Percentiles rank a stretch among this genome's conserved stretches.
Evolutionary conservation across 1,139 yeast genomes (phyloP).

Genomic region (Geotrichum histeridarum): DNA sequence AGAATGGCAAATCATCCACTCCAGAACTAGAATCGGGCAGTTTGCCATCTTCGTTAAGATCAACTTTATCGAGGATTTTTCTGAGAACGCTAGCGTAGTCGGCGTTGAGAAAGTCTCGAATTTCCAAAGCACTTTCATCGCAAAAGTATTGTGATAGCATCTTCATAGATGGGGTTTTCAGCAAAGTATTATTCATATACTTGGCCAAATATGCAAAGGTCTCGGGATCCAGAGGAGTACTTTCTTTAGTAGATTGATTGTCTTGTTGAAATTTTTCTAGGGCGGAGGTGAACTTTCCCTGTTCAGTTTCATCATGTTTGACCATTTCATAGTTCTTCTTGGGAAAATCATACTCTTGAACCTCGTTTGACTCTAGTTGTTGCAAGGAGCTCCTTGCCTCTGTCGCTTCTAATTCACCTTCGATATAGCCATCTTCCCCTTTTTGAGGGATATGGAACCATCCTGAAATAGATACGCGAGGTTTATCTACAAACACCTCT

Average conservation of each 20-base stretch:
- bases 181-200: slow-evolving; percentile 54
- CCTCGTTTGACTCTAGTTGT: slow-evolving; percentile 69
- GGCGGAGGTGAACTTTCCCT: slow-evolving; percentile 62
- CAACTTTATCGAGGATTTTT: slow-evolving; percentile 45
- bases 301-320: not conserved
- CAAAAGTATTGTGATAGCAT: slow-evolving; percentile 50
- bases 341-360: slow-evolving; percentile 81
- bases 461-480: slow-evolving; percentile 88
- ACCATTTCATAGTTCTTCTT: slow-evolving; percentile 14
- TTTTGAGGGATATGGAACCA: slow-evolving; percentile 97
- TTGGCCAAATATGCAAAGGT: slow-evolving; percentile 48
- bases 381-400: slow-evolving; percentile 76
- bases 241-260: slow-evolving; percentile 23
- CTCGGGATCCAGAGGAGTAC: slow-evolving; percentile 22
- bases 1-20: slow-evolving; percentile 51
- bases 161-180: slow-evolving; percentile 43
- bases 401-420: slow-evolving; percentile 73
- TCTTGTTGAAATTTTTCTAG: slow-evolving; percentile 30
- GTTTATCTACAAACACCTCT: slow-evolving; percentile 87
- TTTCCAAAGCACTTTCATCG: slow-evolving; percentile 65
- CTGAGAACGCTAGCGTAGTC: slow-evolving; percentile 50
- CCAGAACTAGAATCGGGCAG: slow-evolving; percentile 59
- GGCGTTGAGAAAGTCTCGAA: slow-evolving; percentile 56
- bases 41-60: slow-evolving; percentile 43
- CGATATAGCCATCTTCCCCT: slow-evolving; percentile 75